Base-by-base conservation (phyloP, 352 stramenopile species). In the Phytophthora sp. region DNA sequence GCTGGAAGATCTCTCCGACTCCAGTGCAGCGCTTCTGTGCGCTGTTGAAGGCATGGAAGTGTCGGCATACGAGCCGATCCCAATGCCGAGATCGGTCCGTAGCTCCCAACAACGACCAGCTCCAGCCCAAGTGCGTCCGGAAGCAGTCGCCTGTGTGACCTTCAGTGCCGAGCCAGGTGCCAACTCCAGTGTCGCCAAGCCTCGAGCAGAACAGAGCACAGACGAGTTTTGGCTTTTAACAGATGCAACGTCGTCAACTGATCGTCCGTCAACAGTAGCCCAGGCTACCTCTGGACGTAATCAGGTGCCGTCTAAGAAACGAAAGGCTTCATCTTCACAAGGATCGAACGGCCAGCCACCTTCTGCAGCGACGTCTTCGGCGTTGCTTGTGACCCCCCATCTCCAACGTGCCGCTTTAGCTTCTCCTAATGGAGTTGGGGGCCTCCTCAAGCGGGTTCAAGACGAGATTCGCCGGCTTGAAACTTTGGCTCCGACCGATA, bases 41-140 rank as follows among this genome's bases (percentile, higher is more conserved):
- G 65, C 59, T 18, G 63, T 79, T 13, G 71, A 79, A 4, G 64
- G 42, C 38, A 51, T 74, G 57, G 57, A 75, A 36, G 66, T 71
- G 11, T 69, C 70, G 9, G 24, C 58, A 7, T 73, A 63, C 26
- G 66, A 75, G 35, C 57, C 66, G 1, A 63, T 72, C 8, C 55
- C 55, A 4, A 63, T 74, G 55, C 45, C 52, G 18, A 51, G 5
- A 44, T 59, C 57, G n/a, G 38, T 57, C 13, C 18, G 18, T 5
- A 39, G 47, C 33, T 33, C 38, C 2, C 29, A 71, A 4, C 55
- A 54, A 7, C 29, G 23, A 21, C 24, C 30, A 36, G 12, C 12
- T 31, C 41, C 54, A 54, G n/a, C 31, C 7, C 66, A 63, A 58
- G 36, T 33, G 29, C 15, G 24, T 23, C 51, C 39, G 27, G 59